These are phyloP conservation scores for Erodium moschatum DNA, from an alignment of 441 rosid genomes.

Conservation along the genomic window DNA sequence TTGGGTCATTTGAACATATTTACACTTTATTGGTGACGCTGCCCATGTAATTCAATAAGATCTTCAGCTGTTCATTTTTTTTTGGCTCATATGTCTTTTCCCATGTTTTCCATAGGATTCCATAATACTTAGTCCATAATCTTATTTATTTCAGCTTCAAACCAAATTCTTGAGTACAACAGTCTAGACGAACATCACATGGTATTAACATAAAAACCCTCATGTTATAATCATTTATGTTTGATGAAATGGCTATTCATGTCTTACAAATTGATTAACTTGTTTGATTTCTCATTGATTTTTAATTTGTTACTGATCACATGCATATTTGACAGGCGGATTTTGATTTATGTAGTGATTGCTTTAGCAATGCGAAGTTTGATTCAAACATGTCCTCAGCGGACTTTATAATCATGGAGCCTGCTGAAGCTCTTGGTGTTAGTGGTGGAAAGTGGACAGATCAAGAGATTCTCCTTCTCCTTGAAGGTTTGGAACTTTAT, in stretches of 20 bases:
- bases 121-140: background rate
- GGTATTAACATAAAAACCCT: background rate
- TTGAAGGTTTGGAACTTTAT: constrained; percentile 81
- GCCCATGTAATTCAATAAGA: background rate
- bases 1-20: background rate
- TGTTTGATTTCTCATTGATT: background rate
- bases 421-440: constrained; percentile 68
- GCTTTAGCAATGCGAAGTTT: constrained; percentile 77
- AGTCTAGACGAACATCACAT: background rate
- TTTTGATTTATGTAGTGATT: constrained; percentile 91
- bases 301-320: constrained; percentile 26
- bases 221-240: too few species aligned
- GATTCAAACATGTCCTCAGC: constrained; percentile 80
- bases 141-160: background rate
- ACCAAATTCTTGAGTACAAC: background rate
- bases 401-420: constrained; percentile 93
- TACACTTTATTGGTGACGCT: background rate
- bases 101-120: background rate
- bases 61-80: too few species aligned
- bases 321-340: constrained; percentile 73
- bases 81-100: background rate
- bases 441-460: constrained; percentile 96
- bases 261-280: constrained; percentile 11
- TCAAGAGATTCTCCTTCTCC: constrained; percentile 96
- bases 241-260: background rate